Evolutionary conservation across 2,329 filamentous ascomycete genomes (phyloP).

Genomic region (Fonsecaea multimorphosa): DNA sequence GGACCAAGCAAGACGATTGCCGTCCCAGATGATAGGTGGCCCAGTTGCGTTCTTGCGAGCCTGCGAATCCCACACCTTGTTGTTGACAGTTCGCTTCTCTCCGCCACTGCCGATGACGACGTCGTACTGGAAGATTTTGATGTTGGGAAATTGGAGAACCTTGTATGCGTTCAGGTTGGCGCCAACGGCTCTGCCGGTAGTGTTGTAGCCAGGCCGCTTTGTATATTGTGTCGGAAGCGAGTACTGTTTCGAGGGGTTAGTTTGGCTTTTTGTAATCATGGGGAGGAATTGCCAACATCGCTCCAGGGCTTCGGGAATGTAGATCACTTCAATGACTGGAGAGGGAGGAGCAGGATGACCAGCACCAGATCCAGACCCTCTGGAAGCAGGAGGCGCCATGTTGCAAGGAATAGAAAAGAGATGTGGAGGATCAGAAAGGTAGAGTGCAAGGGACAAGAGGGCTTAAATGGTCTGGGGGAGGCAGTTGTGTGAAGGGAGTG

Average conservation of each 20-base stretch:
- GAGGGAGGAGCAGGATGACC: neutral
- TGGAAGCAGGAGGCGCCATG: slow-evolving; percentile 6
- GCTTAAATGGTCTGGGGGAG: slow-evolving; percentile 18
- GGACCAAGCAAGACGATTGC: slow-evolving; percentile 82
- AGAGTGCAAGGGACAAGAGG: neutral
- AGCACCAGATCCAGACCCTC: slow-evolving; percentile 2
- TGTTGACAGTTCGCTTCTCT: slow-evolving; percentile 70
- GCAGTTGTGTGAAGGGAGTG: slow-evolving; percentile 1
- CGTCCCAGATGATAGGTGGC: slow-evolving; percentile 76
- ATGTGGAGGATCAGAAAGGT: neutral
- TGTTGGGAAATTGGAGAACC: slow-evolving; percentile 65
- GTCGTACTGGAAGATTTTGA: slow-evolving; percentile 81
- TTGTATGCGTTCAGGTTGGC: slow-evolving; percentile 77
- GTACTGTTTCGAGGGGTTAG: slow-evolving; percentile 45
- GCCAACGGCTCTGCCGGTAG: slow-evolving; percentile 60
- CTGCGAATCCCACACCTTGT: slow-evolving; percentile 76
- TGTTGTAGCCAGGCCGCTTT: slow-evolving; percentile 64
- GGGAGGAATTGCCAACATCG: slow-evolving; percentile 34
- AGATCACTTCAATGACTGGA: neutral
- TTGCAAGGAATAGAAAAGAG: neutral
- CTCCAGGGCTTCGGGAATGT: neutral
- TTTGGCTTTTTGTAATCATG: slow-evolving; percentile 39
- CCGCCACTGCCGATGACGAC: slow-evolving; percentile 69
- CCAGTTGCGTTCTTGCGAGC: slow-evolving; percentile 63
- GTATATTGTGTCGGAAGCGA: slow-evolving; percentile 44